Base-by-base conservation (phyloP, 1,139 yeast species). In the Nadsonia starkeyi-henricii region DNA sequence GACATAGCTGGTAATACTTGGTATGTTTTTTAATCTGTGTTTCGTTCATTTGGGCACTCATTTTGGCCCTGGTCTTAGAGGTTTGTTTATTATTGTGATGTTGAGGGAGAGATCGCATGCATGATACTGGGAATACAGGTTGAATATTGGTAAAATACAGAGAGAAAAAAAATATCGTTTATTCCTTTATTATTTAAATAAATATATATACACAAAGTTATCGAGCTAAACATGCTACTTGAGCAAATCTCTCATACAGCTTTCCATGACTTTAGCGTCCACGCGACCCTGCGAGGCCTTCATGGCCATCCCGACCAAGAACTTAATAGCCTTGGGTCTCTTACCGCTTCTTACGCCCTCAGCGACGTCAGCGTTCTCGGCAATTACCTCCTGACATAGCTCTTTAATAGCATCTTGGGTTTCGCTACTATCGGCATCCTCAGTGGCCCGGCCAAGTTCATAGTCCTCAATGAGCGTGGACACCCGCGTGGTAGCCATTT, bases 241-340 rank as follows among this genome's bases (percentile, higher is more conserved):
- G 18, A 21, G 13, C 45, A 45, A 2, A 42, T 49, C 28, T 36
- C 28, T 41, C 44, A 46, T 7, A 43, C 50, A 20, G 23, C 47
- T 33, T 49, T 54, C 54, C 43, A 54, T 47, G 13, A 47, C 42
- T n/a, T 51, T 50, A 4, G 65, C 62, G 44, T 59, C 61, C 12
- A 61, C 58, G 21, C 63, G 51, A 1, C 96, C 96, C 53, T 79
- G 80, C 1, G 85, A 75, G 51, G 72, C 69, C 55, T 78, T 75
- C 95, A 93, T 86, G 17, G 88, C 95, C 59, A 77, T 77, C 0
- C 97, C 98, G 2, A 91, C 73, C 50, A 91, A 68, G 58, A 72
- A 88, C 58, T 88, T 85, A 28, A 89, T 62, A 18, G 88, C 77
- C 44, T 75, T 76, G 42, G 69, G 66, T 53, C 74, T 75, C 50